These are phyloP conservation scores for Colletotrichum sp. DNA, from an alignment of 2,329 filamentous ascomycete genomes.

Conservation along the genomic window DNA sequence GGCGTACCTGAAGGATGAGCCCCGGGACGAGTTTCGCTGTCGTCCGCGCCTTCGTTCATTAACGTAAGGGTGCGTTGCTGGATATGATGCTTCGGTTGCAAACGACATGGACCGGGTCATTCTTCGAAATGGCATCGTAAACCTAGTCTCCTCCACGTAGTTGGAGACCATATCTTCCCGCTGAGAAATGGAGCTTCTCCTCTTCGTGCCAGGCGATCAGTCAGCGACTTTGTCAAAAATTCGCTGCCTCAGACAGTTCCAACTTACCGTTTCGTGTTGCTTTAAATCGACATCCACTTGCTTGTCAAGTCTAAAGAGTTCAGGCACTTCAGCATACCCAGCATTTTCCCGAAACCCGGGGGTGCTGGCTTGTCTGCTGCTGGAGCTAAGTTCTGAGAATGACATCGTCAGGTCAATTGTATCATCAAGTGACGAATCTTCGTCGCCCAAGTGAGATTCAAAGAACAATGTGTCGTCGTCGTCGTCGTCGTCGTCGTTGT, in stretches of 20 bases:
- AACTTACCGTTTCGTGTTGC: neutral
- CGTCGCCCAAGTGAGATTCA: neutral
- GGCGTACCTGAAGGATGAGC: neutral
- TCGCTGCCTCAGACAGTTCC: neutral
- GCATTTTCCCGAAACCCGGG: neutral
- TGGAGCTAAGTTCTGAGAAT: neutral
- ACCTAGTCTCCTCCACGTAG: neutral
- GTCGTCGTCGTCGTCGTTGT: neutral
- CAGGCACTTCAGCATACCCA: neutral
- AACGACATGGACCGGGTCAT: neutral
- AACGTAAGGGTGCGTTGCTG: neutral
- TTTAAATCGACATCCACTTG: neutral
- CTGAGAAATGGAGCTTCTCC: neutral
- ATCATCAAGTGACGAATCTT: neutral
- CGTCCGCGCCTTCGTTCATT: neutral
- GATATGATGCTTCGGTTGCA: neutral
- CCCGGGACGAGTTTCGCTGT: neutral
- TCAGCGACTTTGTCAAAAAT: neutral
- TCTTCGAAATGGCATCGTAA: neutral
- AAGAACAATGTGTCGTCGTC: neutral
- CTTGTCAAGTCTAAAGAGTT: neutral
- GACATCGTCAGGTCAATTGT: neutral
- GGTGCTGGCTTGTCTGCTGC: neutral
- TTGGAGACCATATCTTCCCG: neutral
- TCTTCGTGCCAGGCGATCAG: neutral